Base-by-base conservation (phyloP, 116 monocot species). In the Cymodocea nodosa region DNA sequence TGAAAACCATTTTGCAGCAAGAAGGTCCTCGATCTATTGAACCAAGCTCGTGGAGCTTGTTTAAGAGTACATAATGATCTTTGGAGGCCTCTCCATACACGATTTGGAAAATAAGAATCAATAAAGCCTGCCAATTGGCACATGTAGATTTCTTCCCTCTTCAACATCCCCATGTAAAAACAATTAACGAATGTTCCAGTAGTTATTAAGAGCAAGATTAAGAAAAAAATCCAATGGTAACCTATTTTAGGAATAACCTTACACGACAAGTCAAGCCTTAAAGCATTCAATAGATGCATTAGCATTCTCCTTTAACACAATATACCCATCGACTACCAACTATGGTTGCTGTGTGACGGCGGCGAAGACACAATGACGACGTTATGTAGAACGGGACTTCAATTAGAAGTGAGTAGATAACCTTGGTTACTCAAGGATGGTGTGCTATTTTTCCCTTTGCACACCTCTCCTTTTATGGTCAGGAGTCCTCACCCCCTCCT, bases 21-120 rank as follows among this genome's bases (percentile, higher is more conserved):
- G 5, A 63, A 37, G 0, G 4, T 6, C 13, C n/a, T 63, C 0
- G 15, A 16, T 1, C 19, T 35, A 49, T 12, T 7, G 12, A 64
- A 67, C 52, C 66, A 67, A 24, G 51, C 53, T 17, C 52, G 0
- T 17, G 66, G 52, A 2, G 66, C 51, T 54, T 67, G 52, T 15
- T 53, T 24, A 20, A 67, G 34, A 1, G 52, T 52, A 67, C 52
- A 67, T 0, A 67, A 4, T 2, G 52, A 39, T 14, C 34, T 24
- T 12, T 52, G 11, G 0, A 67, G n/a, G 52, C 7, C 16, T 16
- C n/a, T 24, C n/a, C n/a, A 67, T n/a, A 67, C 66, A 67, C 30
- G 23, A 15, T 34, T 30, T 11, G 52, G 12, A 6, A 35, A n/a
- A 4, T 4, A 0, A 0, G 1, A 0, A 30, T 53, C n/a, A 9